Evolutionary conservation across 2,329 filamentous ascomycete genomes (phyloP).

Genomic region (Clonostachys rhizophaga): DNA sequence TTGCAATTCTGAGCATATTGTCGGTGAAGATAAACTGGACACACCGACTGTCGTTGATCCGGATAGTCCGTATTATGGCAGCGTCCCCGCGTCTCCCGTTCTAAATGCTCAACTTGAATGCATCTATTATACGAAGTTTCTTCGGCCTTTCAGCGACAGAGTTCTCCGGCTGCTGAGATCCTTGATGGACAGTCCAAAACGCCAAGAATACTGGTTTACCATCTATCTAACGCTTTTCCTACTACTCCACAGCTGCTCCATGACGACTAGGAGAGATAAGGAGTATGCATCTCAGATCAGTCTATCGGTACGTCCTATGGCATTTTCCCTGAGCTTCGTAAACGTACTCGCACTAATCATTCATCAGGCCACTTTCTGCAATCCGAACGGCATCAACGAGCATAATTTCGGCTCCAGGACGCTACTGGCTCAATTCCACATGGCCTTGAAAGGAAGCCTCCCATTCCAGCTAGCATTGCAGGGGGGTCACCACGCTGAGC

Average conservation of each 20-base stretch:
- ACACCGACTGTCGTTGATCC: neutral
- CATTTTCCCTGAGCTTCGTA: neutral
- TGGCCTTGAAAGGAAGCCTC: neutral
- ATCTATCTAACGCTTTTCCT: conserved; percentile 6
- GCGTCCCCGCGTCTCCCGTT: neutral
- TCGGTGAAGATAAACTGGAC: neutral
- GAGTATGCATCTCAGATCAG: neutral
- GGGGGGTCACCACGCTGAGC: neutral
- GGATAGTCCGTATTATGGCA: neutral
- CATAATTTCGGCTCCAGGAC: neutral
- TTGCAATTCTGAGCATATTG: neutral
- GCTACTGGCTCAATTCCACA: neutral
- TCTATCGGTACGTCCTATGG: neutral
- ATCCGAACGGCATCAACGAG: neutral
- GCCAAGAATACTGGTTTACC: conserved; percentile 3
- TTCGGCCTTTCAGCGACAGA: neutral
- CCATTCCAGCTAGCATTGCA: neutral
- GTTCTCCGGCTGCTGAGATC: neutral
- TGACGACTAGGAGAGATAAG: conserved; percentile 1
- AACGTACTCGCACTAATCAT: neutral
- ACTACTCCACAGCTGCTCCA: conserved; percentile 6
- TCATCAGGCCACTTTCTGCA: neutral
- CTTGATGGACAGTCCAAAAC: neutral
- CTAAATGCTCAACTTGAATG: neutral
- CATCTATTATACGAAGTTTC: neutral